Evolutionary conservation across 139 green algal species (phyloP), one percentile per base, ranked within the genome.

Genomic region (Auxenochlorella pyrenoidosa): DNA sequence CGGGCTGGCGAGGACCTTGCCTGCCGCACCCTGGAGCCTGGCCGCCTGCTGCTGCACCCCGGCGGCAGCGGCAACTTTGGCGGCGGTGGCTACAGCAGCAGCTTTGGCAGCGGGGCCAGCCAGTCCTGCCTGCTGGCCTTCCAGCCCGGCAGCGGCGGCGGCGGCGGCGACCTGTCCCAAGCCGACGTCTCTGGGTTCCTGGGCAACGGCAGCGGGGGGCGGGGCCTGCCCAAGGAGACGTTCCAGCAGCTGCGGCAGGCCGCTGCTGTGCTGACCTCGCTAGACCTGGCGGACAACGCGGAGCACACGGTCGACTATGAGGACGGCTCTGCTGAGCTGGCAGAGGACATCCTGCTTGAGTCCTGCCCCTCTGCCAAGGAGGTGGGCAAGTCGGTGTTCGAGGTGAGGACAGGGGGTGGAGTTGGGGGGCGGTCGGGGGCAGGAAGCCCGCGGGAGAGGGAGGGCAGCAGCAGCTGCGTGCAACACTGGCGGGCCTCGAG

Each of bases 221-320:
- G 10, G 32, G 76, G 19, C 51, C 66, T 86, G 32, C 84, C 88
- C 44, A 88, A 40, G 4, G 88, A 91, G 44, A 91, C 88, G 13
- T 89, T 91, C 47, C 43, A 91, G 41, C 88, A 91, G 76, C 83
- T 91, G 41, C 88, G 88, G 5, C 88, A 91, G 44, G 84, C 88
- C 10, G 47, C 47, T 54, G 47, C 47, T 36, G 88, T 89, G 77
- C 83, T 91, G 34, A 89, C 88, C 30, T 84, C 63, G 21, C 63
- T 91, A 60, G 88, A 91, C 65, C 80, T 89, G 26, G 65, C 84
- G 12, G 84, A 89, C 47, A 88, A 89, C 36, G 63, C 58, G 58
- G 84, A 89, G 59, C 38, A 87, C 54, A 86, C 71, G 34, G 24
- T 81, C 10, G 84, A 89, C 38, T 87, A 73, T 16, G 83, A 91